Evolutionary conservation across 1,284 basidiomycete species (phyloP), one percentile per base, ranked within the genome.

Genomic region (Moesziomyces sp.): DNA sequence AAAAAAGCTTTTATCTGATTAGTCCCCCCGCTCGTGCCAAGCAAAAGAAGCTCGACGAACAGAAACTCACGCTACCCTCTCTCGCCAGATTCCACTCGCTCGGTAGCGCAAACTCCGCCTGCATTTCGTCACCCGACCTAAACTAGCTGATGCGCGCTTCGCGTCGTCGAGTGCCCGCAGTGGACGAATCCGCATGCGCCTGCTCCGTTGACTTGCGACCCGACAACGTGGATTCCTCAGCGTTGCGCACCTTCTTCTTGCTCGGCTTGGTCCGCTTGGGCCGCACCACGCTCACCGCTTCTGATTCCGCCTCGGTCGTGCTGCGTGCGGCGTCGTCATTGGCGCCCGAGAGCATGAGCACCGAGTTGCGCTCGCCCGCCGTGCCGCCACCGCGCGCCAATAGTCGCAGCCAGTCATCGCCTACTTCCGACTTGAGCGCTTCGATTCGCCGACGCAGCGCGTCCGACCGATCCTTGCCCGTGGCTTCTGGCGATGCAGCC

Each of bases 341-440:
- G 4, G 28, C 24, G 30, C n/a, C 43, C 3, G 43, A n/a, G 10
- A 44, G 35, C 2, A 47, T 10, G 5, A 58, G 23, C 23, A 38
- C 23, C 13, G 58, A 61, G 3, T 45, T 42, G 7, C 56, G 45
- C 26, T 68, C 58, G 4, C 47, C 58, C 4, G 21, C 44, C 18
- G 44, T 42, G 10, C 58, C 60, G 9, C 60, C 65, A 5, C 63
- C 65, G 7, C 65, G 38, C 1, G 77, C 72, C 14, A 80, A 43
- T 3, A 77, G 47, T 3, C 81, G 65, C 21, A 84, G 53, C 82
- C 82, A 84, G 44, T 84, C 81, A 48, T 84, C 82, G 18, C 82
- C 82, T 8, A 79, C 76, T 42, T 78, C 76, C 26, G 62, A 64
- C 44, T 79, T 80, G 45, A 84, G 61, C 46, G 72, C 74, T 52